Evolutionary conservation across 2,329 filamentous ascomycete species (phyloP), one percentile per base, ranked within the genome.

Genomic region (Emericellopsis atlantica): DNA sequence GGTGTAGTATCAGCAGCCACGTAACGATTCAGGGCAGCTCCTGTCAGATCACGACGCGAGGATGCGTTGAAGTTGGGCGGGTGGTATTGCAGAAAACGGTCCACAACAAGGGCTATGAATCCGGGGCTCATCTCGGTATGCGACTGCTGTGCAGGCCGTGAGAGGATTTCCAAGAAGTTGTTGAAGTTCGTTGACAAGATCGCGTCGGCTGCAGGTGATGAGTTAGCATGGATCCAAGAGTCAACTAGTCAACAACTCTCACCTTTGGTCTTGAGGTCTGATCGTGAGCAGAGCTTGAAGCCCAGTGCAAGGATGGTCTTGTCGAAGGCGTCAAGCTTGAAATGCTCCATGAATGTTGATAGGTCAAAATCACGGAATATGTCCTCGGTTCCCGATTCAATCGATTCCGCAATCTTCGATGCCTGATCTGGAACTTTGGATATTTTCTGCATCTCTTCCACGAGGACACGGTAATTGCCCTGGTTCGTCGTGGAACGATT

Each of bases 311-410:
- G 72, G 46, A 93, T 76, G 33, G 86, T 85, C 69, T 94, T 94
- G 54, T 88, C 79, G 37, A 95, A 62, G 9, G 87, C 79, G 63
- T 95, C 89, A 41, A 95, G 72, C 57, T 89, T 88, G 69, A 98
- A 98, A 60, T 96, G 89, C 48, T 94, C 84, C 71, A 96, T 81
- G 57, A 98, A 96, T 2, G 84, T 85, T 3, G 85, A 84, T n/a
- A 98, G 74, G 57, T 98, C 90, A 53, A 98, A 95, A 57, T 96
- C 90, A 43, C 88, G 83, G 59, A 95, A 95, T 45, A 95, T 77
- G 51, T 98, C 90, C 52, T 92, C 88, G 50, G 92, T 90, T 16
- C 80, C 85, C 2, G 80, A 82, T 60, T 95, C 89, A 56, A 98
- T 83, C 16, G 89, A 84, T 59, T 96, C 89, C 45, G 90, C 89